phyloP scores from a whole-genome alignment of 345 rosid species.

The Gossypium turneri region DNA sequence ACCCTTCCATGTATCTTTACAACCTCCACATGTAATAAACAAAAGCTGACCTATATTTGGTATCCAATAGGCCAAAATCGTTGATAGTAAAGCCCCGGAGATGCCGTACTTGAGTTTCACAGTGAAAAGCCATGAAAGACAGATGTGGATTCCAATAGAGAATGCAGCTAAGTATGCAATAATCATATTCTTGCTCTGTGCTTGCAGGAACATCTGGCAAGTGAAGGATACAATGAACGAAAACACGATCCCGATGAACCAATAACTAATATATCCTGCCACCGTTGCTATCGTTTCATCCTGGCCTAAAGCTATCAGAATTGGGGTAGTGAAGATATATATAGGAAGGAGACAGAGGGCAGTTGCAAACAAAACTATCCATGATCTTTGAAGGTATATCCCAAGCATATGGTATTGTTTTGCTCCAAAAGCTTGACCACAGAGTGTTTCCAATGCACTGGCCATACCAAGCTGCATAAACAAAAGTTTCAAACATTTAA shows the following conservation, averaged over 20 bases:
- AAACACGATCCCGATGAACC: slow-evolving; percentile 49
- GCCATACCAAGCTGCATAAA: slow-evolving; percentile 78
- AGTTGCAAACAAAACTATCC: slow-evolving; percentile 46
- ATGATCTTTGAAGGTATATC: slow-evolving; percentile 76
- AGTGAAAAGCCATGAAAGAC: slow-evolving; percentile 63
- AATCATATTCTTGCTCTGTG: slow-evolving; percentile 74
- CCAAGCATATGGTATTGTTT: slow-evolving; percentile 79
- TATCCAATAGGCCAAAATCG: slow-evolving; percentile 64
- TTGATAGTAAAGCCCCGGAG: slow-evolving; percentile 59
- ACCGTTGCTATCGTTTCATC: slow-evolving; percentile 38
- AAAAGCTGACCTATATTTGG: slow-evolving; percentile 66
- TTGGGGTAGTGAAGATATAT: slow-evolving; percentile 46
- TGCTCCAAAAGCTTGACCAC: slow-evolving; percentile 84
- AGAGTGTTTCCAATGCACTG: slow-evolving; percentile 72
- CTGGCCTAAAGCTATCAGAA: slow-evolving; percentile 56
- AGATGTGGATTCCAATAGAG: slow-evolving; percentile 40
- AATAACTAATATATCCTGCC: slow-evolving; percentile 40
- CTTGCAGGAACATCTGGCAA: slow-evolving; percentile 81
- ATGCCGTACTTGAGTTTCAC: slow-evolving; percentile 50
- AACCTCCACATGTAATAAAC: slow-evolving; percentile 58
- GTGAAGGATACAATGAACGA: slow-evolving; percentile 46
- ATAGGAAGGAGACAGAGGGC: slow-evolving; percentile 48
- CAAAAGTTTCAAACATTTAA: not conserved
- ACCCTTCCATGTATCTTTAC: slow-evolving; percentile 75
- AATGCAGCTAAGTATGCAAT: slow-evolving; percentile 60